Evolutionary conservation across 1,284 basidiomycete genomes (phyloP).

Genomic region (Sporisorium iseilematis-ciliati): DNA sequence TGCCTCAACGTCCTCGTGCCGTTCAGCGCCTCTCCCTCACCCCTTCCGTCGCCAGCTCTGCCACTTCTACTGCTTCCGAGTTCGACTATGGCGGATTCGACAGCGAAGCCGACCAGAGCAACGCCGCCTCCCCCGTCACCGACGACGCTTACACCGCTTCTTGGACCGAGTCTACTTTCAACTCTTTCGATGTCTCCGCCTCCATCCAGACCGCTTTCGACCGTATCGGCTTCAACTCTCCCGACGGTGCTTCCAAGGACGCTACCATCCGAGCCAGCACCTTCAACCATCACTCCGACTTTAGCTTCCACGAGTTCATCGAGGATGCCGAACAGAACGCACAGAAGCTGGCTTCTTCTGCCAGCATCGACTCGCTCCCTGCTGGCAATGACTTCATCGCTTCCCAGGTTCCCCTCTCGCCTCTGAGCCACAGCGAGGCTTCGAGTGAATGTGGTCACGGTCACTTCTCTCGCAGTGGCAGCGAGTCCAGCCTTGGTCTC

Average conservation of each 20-base stretch:
- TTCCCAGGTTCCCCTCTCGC: slow-evolving; percentile 22
- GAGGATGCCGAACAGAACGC: slow-evolving; percentile 34
- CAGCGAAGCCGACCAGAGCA: slow-evolving; percentile 40
- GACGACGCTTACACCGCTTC: slow-evolving; percentile 25
- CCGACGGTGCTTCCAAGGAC: slow-evolving; percentile 19
- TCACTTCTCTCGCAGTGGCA: slow-evolving; percentile 23
- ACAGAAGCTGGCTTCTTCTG: slow-evolving; percentile 6
- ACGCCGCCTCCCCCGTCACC: slow-evolving; percentile 29
- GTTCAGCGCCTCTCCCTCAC: slow-evolving; percentile 55
- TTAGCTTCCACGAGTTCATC: slow-evolving; percentile 62
- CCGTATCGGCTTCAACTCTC: slow-evolving; percentile 44
- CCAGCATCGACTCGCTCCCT: slow-evolving; percentile 9
- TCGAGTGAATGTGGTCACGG: slow-evolving; percentile 23
- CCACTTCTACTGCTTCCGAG: slow-evolving; percentile 58
- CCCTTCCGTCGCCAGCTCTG: slow-evolving; percentile 56
- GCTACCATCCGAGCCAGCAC: slow-evolving; percentile 18
- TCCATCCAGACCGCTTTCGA: slow-evolving; percentile 43
- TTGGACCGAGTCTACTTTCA: slow-evolving; percentile 27
- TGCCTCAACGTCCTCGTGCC: slow-evolving; percentile 46
- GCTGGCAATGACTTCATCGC: slow-evolving; percentile 4
- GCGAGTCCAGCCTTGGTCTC: slow-evolving; percentile 45
- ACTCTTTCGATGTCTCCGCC: slow-evolving; percentile 24
- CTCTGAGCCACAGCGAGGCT: slow-evolving; percentile 16
- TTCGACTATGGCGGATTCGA: slow-evolving; percentile 48
- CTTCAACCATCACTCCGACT: slow-evolving; percentile 23